Base-by-base conservation (phyloP, 768 basidiomycete species). In the Rhodotorula diobovata region DNA sequence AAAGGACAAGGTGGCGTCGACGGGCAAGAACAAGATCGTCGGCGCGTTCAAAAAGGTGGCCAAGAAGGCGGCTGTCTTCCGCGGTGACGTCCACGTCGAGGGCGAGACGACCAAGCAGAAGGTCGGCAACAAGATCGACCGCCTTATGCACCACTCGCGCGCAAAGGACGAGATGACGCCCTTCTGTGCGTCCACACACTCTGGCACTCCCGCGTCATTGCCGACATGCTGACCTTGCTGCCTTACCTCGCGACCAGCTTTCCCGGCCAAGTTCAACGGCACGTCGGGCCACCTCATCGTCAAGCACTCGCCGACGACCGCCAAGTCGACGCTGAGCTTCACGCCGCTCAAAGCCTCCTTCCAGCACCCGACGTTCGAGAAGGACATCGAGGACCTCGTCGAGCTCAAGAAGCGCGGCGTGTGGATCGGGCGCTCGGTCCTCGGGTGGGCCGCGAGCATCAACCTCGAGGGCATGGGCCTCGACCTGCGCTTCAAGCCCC, bases 361-460 rank as follows among this genome's bases (percentile, higher is more conserved):
- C 28, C 64, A 77, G 32, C 66, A 78, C 50, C 72, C 71, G 41
- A 48, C 69, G 5, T 81, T 80, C 61, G 66, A 76, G 28, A 68
- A 74, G 60, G 72, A 78, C 20, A 78, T 82, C 72, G 78, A 80
- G 65, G 80, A 81, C 67, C 77, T 82, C 48, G 80, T 81, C 61
- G 82, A 82, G 74, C 73, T 82, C 66, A 81, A 82, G 75, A 78
- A 81, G 79, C 70, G 74, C 34, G 80, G 81, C 54, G 79, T 82
- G 41, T 79, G 79, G 41, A 79, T 82, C 72, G 76, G 80, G 9
- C 79, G 82, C 25, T 75, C 80, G 16, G 79, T 80, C 4, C 79
- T 82, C 35, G 81, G 81, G 0, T 82, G 80, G 80, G 81, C 78
- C 6, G 79, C 80, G 10, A 76, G 78, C 23, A 79, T 81, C 45